Conservation (phyloP, 208 protist genomes). For the Leishmania aethiopica region DNA sequence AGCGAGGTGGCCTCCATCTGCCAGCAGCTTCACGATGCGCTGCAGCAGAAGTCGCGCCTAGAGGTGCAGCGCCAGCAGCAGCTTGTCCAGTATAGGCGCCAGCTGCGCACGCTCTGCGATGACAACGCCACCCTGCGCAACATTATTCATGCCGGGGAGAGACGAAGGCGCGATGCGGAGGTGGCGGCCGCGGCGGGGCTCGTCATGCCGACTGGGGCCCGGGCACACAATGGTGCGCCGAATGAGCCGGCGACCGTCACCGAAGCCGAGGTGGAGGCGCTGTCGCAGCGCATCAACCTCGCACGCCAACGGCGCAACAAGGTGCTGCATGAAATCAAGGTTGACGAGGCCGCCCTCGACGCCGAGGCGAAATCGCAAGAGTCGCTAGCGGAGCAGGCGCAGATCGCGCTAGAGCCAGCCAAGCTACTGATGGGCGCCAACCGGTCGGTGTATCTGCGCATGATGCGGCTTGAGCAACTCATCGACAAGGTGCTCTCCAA, state of each 20-base stretch:
- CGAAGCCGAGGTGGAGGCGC: slow-evolving; percentile 55
- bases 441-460: slow-evolving; percentile 66
- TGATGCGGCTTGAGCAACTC: slow-evolving; percentile 89
- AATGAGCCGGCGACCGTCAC: slow-evolving; percentile 44
- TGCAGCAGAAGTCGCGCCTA: slow-evolving; percentile 39
- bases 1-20: slow-evolving; percentile 49
- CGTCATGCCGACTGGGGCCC: slow-evolving; percentile 1
- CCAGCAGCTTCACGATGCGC: slow-evolving; percentile 41
- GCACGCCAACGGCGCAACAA: slow-evolving; percentile 50
- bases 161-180: slow-evolving; percentile 26
- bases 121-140: slow-evolving; percentile 67
- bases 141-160: slow-evolving; percentile 48
- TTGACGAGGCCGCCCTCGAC: slow-evolving; percentile 5
- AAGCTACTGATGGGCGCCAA: slow-evolving; percentile 37
- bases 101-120: slow-evolving; percentile 55
- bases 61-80: slow-evolving; percentile 45
- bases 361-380: neutral
- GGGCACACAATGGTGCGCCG: slow-evolving; percentile 6
- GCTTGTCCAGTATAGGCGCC: slow-evolving; percentile 43
- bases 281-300: slow-evolving; percentile 51
- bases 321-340: slow-evolving; percentile 46
- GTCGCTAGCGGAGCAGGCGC: neutral
- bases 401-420: neutral
- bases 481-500: slow-evolving; percentile 90
- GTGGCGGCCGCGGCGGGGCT: neutral